Evolutionary conservation across 2,329 filamentous ascomycete species (phyloP).

Genomic region (Microsporum canis): DNA sequence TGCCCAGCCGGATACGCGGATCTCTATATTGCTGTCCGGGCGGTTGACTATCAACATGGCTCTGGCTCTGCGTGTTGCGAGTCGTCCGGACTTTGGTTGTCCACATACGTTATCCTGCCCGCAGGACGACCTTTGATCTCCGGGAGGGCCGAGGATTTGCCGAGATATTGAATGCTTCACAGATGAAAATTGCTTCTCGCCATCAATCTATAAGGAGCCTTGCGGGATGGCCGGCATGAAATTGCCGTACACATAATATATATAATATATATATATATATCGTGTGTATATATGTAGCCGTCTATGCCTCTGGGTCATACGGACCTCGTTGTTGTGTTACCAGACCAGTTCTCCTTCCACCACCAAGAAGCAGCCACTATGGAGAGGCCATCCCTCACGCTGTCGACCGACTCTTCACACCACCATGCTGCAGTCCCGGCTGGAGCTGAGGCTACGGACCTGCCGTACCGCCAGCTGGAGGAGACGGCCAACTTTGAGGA

Average conservation of each 20-base stretch:
- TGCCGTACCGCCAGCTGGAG: conserved; percentile 55
- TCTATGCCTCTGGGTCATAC: not conserved
- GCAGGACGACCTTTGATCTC: not conserved
- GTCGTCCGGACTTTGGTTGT: not conserved
- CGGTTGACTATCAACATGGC: not conserved
- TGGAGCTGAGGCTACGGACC: conserved; percentile 39
- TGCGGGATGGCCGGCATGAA: not conserved
- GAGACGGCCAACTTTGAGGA: conserved; percentile 52
- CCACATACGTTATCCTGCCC: not conserved
- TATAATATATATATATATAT: not conserved
- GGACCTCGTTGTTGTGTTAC: not conserved
- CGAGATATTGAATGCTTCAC: not conserved
- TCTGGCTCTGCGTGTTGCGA: not conserved
- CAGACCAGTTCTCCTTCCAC: not conserved
- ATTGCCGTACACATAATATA: not conserved
- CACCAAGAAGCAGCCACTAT: not conserved
- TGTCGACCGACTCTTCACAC: not conserved
- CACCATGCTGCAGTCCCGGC: conserved; percentile 16
- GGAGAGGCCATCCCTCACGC: not conserved
- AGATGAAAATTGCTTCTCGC: not conserved
- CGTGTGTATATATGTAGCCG: not conserved
- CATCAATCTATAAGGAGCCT: not conserved
- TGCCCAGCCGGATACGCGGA: not conserved
- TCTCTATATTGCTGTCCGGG: not conserved
- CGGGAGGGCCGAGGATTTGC: not conserved